Evolutionary conservation across 805 yeast genomes (phyloP), one percentile per base, ranked within the genome.

Genomic region (Candida corydali): DNA sequence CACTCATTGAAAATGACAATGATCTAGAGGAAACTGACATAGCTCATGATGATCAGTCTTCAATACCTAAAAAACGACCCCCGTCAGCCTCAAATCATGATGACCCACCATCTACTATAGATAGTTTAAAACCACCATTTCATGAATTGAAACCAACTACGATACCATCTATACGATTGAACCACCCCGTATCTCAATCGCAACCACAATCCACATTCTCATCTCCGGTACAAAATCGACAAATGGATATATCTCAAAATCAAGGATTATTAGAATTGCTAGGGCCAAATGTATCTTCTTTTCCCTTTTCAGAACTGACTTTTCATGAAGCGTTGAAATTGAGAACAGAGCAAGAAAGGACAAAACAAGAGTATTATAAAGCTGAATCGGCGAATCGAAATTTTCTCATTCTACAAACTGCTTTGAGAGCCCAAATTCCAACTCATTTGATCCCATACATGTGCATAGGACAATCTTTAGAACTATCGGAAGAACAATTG

Each of bases 281-380:
- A 25, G 88, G 87, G 1, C 64, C 76, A 3, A 65, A 73, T 20
- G 63, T 76, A 10, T 50, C 65, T 6, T 55, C 61, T 24, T 78
- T 82, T 75, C 77, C 79, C 0, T 70, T 64, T 48, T 62, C 81
- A 6, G 83, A 82, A 37, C 65, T 68, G 7, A 71, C 87, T 3
- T 66, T 80, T 19, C 55, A 66, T 17, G 76, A 74, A 44, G 80
- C 87, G 0, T 58, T 86, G 25, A 68, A 70, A 23, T 69, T 82
- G 20, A 69, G 78, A 36, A 56, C 76, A 3, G 88, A 86, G 53
- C 91, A 83, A 51, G 96, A 89, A 54, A 69, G 73, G 29, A 82
- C 96, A 1, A 82, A 82, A 45, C 96, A 88, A 55, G 93, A 83
- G 46, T 80, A 69, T 47, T 82, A 83, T 54, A 73, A 71, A 37